Base-by-base conservation (phyloP, 1,284 basidiomycete species). In the Exobasidium rhododendri region DNA sequence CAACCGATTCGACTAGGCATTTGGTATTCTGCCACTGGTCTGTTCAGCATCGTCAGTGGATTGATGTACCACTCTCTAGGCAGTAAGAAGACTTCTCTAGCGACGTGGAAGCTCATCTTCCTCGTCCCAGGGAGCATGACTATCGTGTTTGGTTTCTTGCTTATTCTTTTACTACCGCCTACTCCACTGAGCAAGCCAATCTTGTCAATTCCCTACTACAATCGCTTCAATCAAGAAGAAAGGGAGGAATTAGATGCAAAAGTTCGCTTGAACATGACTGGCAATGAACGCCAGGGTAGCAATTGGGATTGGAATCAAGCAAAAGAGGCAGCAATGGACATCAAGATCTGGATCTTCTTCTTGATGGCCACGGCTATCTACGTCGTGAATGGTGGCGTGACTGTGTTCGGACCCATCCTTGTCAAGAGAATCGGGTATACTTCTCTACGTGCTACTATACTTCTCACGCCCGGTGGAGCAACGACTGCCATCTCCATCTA, bases 21-120 rank as follows among this genome's bases (percentile, higher is more conserved):
- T 45, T 83, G 83, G 83, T 84, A 84, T 70, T 82, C 81, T 4
- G 82, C 83, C 10, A 84, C 82, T 0, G 83, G 83, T 1, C 76
- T 83, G 32, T 81, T 81, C 53, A 72, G 69, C 30, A 78, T 80
- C 73, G 81, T 84, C 60, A 66, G 77, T 1, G 82, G 83, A 7
- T 69, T 83, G 20, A 77, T 84, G 69, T 84, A 84, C 75, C 83
- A 82, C 61, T 83, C 82, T 0, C 72, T 84, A 2, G 83, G 78
- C 14, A 29, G 30, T 24, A 24, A 51, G 10, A 73, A 66, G 35
- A 74, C 80, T 0, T 61, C 78, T 6, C 65, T 81, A 11, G 74
- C 80, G 20, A 78, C 82, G 0, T 84, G 83, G 83, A 83, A 84
- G 71, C 81, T 81, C 64, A 81, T 84, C 80, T 83, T 82, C 74